Conservation (phyloP, 306 rosid species). For the Glycyrrhiza uralensis region DNA sequence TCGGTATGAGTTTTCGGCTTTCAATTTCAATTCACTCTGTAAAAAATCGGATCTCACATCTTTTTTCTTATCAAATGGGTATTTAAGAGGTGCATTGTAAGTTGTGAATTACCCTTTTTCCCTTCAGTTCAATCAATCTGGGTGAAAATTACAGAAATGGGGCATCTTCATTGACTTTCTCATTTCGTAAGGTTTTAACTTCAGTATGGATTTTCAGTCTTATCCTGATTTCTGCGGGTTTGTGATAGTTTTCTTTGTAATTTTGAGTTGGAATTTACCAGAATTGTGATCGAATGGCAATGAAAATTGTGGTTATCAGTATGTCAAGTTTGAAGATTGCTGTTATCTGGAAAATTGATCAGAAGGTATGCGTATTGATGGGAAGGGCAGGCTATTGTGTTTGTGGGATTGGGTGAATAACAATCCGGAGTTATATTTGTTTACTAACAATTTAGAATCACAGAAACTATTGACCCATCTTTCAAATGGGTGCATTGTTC, state of each 20-base stretch:
- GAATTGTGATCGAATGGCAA: neutral
- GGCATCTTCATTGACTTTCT: neutral
- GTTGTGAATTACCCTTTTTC: constrained; percentile 19
- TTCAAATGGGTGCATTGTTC: neutral
- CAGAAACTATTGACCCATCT: neutral
- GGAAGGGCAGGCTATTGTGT: neutral
- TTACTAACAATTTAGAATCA: neutral
- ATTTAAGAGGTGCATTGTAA: constrained; percentile 15
- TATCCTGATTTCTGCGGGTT: neutral
- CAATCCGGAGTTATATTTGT: neutral
- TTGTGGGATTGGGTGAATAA: neutral
- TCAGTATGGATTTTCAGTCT: neutral
- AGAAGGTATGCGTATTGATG: neutral
- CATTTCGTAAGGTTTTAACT: neutral
- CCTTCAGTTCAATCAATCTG: neutral
- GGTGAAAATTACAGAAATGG: neutral
- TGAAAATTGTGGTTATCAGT: neutral
- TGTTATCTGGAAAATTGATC: neutral
- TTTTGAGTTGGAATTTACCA: neutral
- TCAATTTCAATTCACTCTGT: constrained; percentile 24
- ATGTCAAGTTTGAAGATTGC: neutral
- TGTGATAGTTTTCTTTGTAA: neutral
- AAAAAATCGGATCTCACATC: constrained; percentile 30
- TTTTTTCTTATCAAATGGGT: constrained; percentile 1
- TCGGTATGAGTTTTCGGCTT: constrained; percentile 19